Percentiles rank a stretch among this genome's conserved stretches.
Conservation (phyloP, 768 basidiomycete species). For the Russula dissimulans region DNA sequence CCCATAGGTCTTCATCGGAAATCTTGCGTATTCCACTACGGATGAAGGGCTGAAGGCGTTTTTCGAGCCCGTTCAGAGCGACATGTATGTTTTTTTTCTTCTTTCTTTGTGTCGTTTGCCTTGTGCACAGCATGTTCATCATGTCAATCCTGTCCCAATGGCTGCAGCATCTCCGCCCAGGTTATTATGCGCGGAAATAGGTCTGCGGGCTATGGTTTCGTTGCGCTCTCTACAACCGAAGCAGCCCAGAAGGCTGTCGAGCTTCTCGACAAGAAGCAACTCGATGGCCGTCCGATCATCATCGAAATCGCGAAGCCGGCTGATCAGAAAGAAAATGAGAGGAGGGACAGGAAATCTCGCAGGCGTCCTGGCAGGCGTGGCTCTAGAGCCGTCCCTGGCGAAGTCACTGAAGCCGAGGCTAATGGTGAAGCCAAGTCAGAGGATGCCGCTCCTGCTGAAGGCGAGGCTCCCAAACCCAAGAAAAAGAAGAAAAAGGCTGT, state of each 20-base stretch:
- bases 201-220: slow-evolving; percentile 90
- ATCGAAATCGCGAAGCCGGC: slow-evolving; percentile 90
- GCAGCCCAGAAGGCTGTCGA: slow-evolving; percentile 84
- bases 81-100: slow-evolving; percentile 56
- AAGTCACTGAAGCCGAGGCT: slow-evolving; percentile 85
- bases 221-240: slow-evolving; percentile 69
- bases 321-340: slow-evolving; percentile 78
- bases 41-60: slow-evolving; percentile 92
- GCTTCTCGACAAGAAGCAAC: slow-evolving; percentile 76
- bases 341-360: slow-evolving; percentile 58
- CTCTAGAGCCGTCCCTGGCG: slow-evolving; percentile 77
- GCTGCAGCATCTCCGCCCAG: slow-evolving; percentile 63
- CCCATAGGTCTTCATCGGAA: slow-evolving; percentile 82
- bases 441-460: slow-evolving; percentile 42
- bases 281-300: slow-evolving; percentile 82
- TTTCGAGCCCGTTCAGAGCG: slow-evolving; percentile 79
- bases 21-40: slow-evolving; percentile 90
- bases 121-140: slow-evolving; percentile 17
- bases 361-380: slow-evolving; percentile 81
- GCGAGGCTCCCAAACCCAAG: slow-evolving; percentile 56
- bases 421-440: slow-evolving; percentile 60
- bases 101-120: background rate
- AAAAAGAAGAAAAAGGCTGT: slow-evolving; percentile 71
- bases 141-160: slow-evolving; percentile 14
- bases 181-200: slow-evolving; percentile 80